Evolutionary conservation across 176 grass and related monocot genomes (phyloP).

Genomic region (Carex parvula): DNA sequence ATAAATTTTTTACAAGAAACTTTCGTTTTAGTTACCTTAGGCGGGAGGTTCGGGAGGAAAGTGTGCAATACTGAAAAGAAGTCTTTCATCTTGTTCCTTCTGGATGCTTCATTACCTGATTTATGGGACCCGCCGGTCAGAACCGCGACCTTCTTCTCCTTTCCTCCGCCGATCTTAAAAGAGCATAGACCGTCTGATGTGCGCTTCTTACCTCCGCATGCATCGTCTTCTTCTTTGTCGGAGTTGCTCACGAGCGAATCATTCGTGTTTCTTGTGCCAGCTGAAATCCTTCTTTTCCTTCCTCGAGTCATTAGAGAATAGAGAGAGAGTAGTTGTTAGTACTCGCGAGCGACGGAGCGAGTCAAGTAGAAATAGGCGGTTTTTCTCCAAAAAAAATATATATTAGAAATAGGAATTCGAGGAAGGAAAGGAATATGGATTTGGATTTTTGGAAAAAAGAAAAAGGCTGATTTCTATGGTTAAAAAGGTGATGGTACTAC

Average conservation of each 20-base stretch:
- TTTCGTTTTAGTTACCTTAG: slow-evolving; percentile 11
- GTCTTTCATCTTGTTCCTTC: slow-evolving; percentile 18
- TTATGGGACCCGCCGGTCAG: not conserved
- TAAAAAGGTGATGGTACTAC: not conserved
- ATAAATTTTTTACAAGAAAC: not conserved
- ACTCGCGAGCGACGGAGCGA: not conserved
- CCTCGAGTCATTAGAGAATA: not conserved
- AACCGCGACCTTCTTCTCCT: not conserved
- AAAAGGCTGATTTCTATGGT: not conserved
- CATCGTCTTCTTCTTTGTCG: not conserved
- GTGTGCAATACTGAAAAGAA: not conserved
- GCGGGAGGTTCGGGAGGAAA: slow-evolving; percentile 15
- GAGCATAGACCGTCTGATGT: not conserved
- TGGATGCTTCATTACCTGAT: not conserved
- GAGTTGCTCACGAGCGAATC: not conserved
- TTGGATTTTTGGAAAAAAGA: not conserved
- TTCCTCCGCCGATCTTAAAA: not conserved
- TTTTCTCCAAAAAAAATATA: no score
- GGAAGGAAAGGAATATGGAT: not conserved
- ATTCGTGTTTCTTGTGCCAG: not conserved
- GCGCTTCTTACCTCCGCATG: not conserved
- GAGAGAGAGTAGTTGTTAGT: not conserved
- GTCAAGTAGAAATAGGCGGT: not conserved
- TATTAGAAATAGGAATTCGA: no score
- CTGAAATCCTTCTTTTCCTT: not conserved